Base-by-base conservation (phyloP, 768 basidiomycete genomes). In the Suillus placidus region DNA sequence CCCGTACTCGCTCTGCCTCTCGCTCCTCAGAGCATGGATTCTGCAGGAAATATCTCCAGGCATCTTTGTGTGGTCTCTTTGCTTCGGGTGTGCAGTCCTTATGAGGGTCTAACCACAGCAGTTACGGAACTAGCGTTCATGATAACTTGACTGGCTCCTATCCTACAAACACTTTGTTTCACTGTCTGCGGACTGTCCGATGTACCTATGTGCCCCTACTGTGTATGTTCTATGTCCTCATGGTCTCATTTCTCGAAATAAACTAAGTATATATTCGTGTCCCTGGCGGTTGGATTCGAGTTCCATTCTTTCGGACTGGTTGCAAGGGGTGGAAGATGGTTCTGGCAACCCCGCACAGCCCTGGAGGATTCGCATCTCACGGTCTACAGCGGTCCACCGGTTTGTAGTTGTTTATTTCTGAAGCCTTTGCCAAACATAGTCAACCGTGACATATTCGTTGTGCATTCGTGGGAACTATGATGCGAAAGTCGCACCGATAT, bases 181-280 rank as follows among this genome's bases (percentile, higher is more conserved):
- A 60, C 30, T 32, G 58, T 42, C 68, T 65, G 68, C 60, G 74
- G 73, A 76, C 75, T 75, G 67, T 74, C 68, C 68, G 68, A 58
- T 74, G 66, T 69, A 34, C 61, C 64, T 73, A 76, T 71, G 73
- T 75, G 73, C 68, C 56, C 12, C 57, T 55, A 58, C 49, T 14
- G n/a, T 60, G 37, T 60, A 62, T 64, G 54, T 64, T 62, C 26
- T 42, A 64, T 62, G 63, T 18, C 54, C 62, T 65, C 42, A 63
- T 37, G 47, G 64, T 42, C n/a, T 14, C 6, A 6, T 40, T 7
- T 60, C 40, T 60, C 20, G 58, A 30, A 60, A 42, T 58, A 30
- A 40, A 58, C 26, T 58, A n/a, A n/a, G n/a, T n/a, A 26, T 30
- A 30, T 54, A 10, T 32, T 30, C 10, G 18, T 30, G 6, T 60